Evolutionary conservation across 2,329 filamentous ascomycete genomes (phyloP).

Genomic region (Neonectria sp.): DNA sequence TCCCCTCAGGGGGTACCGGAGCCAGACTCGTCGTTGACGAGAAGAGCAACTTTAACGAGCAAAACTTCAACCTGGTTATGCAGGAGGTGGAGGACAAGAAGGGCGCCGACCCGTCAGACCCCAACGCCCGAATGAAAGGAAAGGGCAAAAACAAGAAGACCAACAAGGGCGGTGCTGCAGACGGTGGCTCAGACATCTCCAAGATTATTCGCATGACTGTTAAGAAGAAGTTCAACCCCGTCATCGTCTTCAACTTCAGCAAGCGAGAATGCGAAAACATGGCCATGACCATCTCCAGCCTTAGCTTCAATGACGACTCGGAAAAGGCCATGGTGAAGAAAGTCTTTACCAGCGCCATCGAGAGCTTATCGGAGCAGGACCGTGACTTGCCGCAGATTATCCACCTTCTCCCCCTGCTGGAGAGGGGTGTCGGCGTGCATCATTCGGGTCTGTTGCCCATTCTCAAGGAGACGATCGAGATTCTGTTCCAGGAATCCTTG

Average conservation of each 20-base stretch:
- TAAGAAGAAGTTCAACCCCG: slow-evolving; percentile 95
- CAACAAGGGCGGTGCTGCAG: slow-evolving; percentile 86
- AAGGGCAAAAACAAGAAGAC: slow-evolving; percentile 93
- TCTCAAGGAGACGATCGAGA: slow-evolving; percentile 98
- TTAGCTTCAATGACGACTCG: slow-evolving; percentile 96
- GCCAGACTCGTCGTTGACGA: slow-evolving; percentile 97
- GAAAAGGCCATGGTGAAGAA: slow-evolving; percentile 96
- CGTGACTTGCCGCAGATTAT: slow-evolving; percentile 90
- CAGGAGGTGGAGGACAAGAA: slow-evolving; percentile 88
- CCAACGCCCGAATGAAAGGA: slow-evolving; percentile 85
- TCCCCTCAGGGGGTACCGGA: slow-evolving; percentile 91
- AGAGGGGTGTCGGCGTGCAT: slow-evolving; percentile 96
- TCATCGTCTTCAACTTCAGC: slow-evolving; percentile 99
- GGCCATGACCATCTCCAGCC: slow-evolving; percentile 86
- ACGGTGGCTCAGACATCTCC: slow-evolving; percentile 86
- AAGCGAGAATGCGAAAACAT: slow-evolving; percentile 96
- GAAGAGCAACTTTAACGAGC: slow-evolving; percentile 94
- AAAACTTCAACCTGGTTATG: slow-evolving; percentile 99
- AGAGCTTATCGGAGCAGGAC: slow-evolving; percentile 93
- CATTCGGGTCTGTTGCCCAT: slow-evolving; percentile 96
- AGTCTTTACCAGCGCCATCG: slow-evolving; percentile 94
- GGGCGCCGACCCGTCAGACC: slow-evolving; percentile 85
- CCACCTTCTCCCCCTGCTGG: slow-evolving; percentile 89
- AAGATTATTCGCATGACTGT: slow-evolving; percentile 99
- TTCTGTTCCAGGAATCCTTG: slow-evolving; percentile 96